Evolutionary conservation across 352 stramenopile species (phyloP), one percentile per base, ranked within the genome.

Genomic region (Phytophthora pistaciae): DNA sequence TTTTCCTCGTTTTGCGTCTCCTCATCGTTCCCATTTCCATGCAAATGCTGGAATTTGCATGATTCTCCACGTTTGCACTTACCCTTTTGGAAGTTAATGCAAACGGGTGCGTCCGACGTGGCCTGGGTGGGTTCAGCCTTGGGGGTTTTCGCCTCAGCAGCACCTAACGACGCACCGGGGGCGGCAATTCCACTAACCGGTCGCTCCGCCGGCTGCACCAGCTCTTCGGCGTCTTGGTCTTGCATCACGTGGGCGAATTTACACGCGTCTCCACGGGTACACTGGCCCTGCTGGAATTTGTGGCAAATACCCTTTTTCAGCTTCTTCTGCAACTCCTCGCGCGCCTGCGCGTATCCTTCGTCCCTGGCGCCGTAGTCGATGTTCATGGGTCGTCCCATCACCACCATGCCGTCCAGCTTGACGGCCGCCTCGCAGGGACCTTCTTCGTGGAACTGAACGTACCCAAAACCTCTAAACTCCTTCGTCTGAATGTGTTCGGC

Each of bases 361-460:
- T 95, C 87, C 38, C 87, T 77, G 3, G 82, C 70, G 31, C 86
- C 87, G 66, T 94, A 95, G 69, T 96, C 89, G 52, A 96, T 79
- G 62, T 88, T 91, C 84, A 96, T 94, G 8, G 89, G 85, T 13
- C 89, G 72, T 5, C 89, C 89, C 86, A 96, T 95, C 44, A 96
- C 89, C 49, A 96, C 79, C 75, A 87, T 91, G 31, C 87, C 87
- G 66, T 96, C 84, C 4, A 92, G 60, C 59, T 77, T 79, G 46
- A 99, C 80, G 4, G 95, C 96, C 33, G 82, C 84, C 63, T 98
- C 87, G 3, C 94, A 97, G 36, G 92, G 87, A 6, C 88, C 80
- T 54, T 91, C 80, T 59, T 97, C 93, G 72, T 97, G 93, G 73
- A 98, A 99, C 67, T 99, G 92, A 29, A 99, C 92, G 77, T 96